phyloP scores from a whole-genome alignment of 148 eudicot species.

The Suaeda aralocaspica region DNA sequence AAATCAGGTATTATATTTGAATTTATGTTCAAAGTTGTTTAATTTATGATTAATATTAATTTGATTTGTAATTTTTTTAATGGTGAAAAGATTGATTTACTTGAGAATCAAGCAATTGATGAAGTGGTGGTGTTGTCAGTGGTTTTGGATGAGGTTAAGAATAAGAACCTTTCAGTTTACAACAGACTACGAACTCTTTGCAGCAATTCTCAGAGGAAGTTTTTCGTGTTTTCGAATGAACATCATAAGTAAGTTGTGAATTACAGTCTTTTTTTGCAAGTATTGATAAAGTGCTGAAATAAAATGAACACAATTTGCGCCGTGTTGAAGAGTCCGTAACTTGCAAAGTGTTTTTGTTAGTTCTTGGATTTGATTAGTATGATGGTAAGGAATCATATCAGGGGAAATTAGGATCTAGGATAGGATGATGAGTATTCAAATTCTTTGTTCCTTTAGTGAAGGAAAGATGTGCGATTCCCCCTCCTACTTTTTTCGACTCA shows the following conservation, averaged over 20 bases:
- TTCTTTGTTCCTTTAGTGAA: too few species aligned
- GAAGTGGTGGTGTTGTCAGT: conserved; percentile 81
- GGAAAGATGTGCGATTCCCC: too few species aligned
- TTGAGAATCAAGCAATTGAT: conserved; percentile 80
- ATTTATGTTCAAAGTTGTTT: neutral
- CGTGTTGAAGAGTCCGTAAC: too few species aligned
- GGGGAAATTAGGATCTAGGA: too few species aligned
- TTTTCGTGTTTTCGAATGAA: conserved; percentile 86
- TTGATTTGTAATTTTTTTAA: conserved; percentile 9
- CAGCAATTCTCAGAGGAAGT: conserved; percentile 65
- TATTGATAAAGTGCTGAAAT: too few species aligned
- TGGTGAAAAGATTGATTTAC: conserved; percentile 70
- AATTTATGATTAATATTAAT: neutral
- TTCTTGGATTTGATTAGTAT: too few species aligned
- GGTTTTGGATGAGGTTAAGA: conserved; percentile 88
- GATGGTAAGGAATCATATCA: too few species aligned
- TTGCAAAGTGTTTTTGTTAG: too few species aligned
- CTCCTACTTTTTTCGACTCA: too few species aligned
- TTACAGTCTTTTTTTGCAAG: neutral
- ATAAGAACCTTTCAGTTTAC: conserved; percentile 75
- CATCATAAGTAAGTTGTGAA: conserved; percentile 67
- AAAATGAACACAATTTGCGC: too few species aligned
- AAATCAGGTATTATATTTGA: conserved; percentile 54
- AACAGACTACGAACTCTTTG: conserved; percentile 78
- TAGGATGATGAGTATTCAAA: too few species aligned